Conservation (phyloP, 2,329 filamentous ascomycete genomes). For the Fusarium sp. region DNA sequence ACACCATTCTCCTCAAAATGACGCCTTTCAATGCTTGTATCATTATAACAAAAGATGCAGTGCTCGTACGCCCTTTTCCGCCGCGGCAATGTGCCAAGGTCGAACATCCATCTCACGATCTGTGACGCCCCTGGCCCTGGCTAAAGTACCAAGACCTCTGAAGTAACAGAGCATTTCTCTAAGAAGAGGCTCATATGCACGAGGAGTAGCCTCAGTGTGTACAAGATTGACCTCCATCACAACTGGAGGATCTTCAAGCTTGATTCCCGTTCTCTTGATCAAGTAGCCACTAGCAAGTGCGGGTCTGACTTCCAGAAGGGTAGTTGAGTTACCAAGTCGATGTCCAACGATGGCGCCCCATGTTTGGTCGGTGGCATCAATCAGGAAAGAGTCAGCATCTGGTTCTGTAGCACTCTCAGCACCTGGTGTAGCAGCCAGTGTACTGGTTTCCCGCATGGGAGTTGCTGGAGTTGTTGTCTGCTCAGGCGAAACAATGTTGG, state of each 20-base stretch:
- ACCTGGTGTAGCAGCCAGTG: constrained; percentile 60
- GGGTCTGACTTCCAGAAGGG: constrained; percentile 66
- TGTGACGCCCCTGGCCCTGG: constrained; percentile 72
- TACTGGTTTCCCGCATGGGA: constrained; percentile 55
- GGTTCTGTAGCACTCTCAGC: constrained; percentile 57
- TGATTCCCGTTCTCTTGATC: constrained; percentile 70
- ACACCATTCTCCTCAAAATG: constrained; percentile 8
- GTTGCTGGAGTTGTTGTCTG: constrained; percentile 65
- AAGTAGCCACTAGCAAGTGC: constrained; percentile 74
- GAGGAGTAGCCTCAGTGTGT: constrained; percentile 63
- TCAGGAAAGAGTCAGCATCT: constrained; percentile 71
- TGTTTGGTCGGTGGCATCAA: constrained; percentile 79
- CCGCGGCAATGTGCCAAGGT: constrained; percentile 82
- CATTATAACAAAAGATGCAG: constrained; percentile 73
- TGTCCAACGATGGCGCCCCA: constrained; percentile 80
- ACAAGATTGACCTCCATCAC: constrained; percentile 74
- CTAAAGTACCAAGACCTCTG: constrained; percentile 75
- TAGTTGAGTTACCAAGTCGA: constrained; percentile 69
- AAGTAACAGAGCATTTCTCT: constrained; percentile 78
- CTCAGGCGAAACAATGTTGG: constrained; percentile 70
- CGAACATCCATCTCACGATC: constrained; percentile 70
- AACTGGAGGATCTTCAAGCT: constrained; percentile 68
- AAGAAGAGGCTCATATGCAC: constrained; percentile 72
- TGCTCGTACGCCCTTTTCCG: constrained; percentile 74
- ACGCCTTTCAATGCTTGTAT: constrained; percentile 32